Evolutionary conservation across 179 eudicot species (phyloP), one percentile per base, ranked within the genome.

Genomic region (Beta macrorhiza): DNA sequence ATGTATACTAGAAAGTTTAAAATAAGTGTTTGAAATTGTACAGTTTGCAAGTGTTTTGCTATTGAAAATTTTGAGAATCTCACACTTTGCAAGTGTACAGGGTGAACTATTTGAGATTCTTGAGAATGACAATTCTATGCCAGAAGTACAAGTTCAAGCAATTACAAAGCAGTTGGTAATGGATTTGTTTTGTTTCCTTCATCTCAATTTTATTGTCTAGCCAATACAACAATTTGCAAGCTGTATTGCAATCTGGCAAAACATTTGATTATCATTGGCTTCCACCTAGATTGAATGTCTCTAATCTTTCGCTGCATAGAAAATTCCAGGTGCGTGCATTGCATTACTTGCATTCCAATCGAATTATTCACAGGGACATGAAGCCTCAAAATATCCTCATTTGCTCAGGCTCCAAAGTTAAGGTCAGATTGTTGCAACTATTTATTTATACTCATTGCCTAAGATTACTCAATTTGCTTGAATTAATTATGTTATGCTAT

Each of bases 341-440:
- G 88, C 97, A 95, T 83, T 95, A 95, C 87, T 85, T 95, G 84
- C 99, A 95, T 75, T 93, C 99, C 53, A 92, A 95, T 87, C 90
- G 99, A 76, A 91, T 95, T 22, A 93, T 95, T 81, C 99, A 95
- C 73, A 94, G 99, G 76, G 99, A 95, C 85, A 93, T 95, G 98
- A 95, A 95, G 88, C 99, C 99, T 59, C 99, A 93, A 75, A 95
- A 93, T 80, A 95, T 95, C 77, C 97, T 95, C 81, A 95, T 95
- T 82, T 92, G 98, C 71, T 90, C 99, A 29, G 98, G 93, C 58
- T 94, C 97, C 59, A 78, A 91, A 29, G 92, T 95, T 69, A 95
- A 95, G 99, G 99, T 95, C 67, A 79, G 75, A 49, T 72, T 22
- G 75, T 20, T 67, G 29, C 32, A 59, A 62, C 25, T 44, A 13